Percentiles rank a stretch among this genome's conserved stretches.
Evolutionary conservation across 164 flowering plant species (phyloP).

Genomic region (Kalanchoe fedtschenkoi): DNA sequence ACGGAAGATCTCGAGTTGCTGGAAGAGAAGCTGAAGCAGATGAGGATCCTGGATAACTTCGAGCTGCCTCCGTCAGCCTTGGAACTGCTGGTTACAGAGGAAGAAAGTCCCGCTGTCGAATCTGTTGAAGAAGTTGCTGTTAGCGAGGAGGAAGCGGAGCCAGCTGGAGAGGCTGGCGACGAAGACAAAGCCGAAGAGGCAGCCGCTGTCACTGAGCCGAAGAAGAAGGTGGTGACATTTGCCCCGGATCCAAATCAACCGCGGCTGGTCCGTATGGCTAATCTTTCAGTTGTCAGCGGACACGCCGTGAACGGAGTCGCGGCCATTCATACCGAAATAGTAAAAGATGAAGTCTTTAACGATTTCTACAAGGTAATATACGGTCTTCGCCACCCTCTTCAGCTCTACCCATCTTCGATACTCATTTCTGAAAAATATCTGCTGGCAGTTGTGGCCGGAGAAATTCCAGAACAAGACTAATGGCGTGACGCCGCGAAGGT

Average conservation of each 20-base stretch:
- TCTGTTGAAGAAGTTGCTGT: constrained; percentile 9
- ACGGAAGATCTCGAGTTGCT: constrained; percentile 46
- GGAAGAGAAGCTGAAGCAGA: constrained; percentile 46
- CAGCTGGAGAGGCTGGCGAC: constrained; percentile 6
- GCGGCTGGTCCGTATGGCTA: constrained; percentile 86
- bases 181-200: constrained; percentile 21
- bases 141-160: constrained; percentile 12
- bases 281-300: constrained; percentile 85
- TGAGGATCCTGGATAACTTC: constrained; percentile 82
- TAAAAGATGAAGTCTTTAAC: constrained; percentile 82
- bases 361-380: constrained; percentile 57
- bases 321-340: constrained; percentile 91
- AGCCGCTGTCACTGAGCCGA: constrained; percentile 7
- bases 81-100: constrained; percentile 33
- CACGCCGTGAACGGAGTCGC: constrained; percentile 99
- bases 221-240: constrained; percentile 14
- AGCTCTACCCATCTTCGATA: not conserved
- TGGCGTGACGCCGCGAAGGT: constrained; percentile 95
- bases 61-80: constrained; percentile 49
- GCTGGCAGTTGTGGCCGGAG: constrained; percentile 81
- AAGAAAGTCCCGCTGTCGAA: constrained; percentile 20
- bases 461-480: constrained; percentile 96
- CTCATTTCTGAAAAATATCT: not conserved
- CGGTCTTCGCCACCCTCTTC: no score
- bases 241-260: constrained; percentile 43